Conservation (phyloP, 148 eudicot genomes). For the Persicaria tinctoria region DNA sequence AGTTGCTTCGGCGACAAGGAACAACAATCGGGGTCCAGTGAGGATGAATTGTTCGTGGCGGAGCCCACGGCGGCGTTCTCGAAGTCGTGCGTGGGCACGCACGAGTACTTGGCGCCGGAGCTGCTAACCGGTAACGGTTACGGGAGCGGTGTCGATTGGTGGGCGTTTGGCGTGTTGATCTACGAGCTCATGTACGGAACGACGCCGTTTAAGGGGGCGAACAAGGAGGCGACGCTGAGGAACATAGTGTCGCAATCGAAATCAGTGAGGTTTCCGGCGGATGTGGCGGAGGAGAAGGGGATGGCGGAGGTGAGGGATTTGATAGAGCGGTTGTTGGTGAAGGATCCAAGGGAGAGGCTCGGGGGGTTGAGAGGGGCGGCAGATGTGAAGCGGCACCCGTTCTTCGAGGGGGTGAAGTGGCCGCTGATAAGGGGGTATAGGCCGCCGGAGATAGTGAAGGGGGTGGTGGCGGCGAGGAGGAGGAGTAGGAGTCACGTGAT, state of each 20-base stretch:
- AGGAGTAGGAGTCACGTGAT: conserved; percentile 39
- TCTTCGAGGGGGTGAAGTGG: conserved; percentile 70
- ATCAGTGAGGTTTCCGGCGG: conserved; percentile 11
- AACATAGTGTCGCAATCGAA: conserved; percentile 50
- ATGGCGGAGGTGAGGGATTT: conserved; percentile 40
- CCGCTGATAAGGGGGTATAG: conserved; percentile 56
- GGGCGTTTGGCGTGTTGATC: conserved; percentile 72
- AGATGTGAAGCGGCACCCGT: conserved; percentile 67
- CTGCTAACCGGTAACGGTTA: conserved; percentile 55
- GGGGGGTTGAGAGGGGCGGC: conserved; percentile 64
- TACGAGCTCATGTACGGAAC: conserved; percentile 55
- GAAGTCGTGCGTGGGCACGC: conserved; percentile 71
- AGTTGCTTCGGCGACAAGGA: conserved; percentile 10
- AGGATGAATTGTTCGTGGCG: conserved; percentile 39
- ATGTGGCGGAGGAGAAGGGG: conserved; percentile 14
- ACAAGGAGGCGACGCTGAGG: conserved; percentile 55
- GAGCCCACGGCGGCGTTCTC: conserved; percentile 74
- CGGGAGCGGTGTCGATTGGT: conserved; percentile 86
- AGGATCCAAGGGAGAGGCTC: conserved; percentile 53
- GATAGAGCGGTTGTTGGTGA: conserved; percentile 45
- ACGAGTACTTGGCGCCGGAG: conserved; percentile 86
- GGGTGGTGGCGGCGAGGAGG: conserved; percentile 40
- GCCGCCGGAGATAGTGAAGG: conserved; percentile 54
- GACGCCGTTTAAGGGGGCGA: conserved; percentile 72
- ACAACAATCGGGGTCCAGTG: conserved; percentile 10